A percentile compares a stretch with the other conserved stretches of the same genome.
Conservation (phyloP, 305 asterid genomes). For the Plantago lanceolata region DNA sequence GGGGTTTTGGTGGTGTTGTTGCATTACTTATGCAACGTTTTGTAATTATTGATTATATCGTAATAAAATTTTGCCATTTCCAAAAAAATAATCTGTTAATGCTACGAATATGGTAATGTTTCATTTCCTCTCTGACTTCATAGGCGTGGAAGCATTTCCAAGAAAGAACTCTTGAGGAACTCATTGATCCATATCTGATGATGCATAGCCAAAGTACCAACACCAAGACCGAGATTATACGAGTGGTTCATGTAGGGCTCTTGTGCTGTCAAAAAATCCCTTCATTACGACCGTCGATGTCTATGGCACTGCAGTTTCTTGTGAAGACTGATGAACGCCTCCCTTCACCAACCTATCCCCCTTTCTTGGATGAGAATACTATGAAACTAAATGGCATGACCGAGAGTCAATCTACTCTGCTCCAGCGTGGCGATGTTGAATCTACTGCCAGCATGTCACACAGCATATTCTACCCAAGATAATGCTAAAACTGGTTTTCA, state of each 20-base stretch:
- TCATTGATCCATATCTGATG: slow-evolving; percentile 61
- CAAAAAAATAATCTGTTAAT: too few species aligned
- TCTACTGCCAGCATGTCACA: slow-evolving; percentile 55
- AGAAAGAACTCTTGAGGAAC: slow-evolving; percentile 37
- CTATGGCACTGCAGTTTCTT: slow-evolving; percentile 55
- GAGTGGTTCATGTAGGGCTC: slow-evolving; percentile 62
- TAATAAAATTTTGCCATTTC: too few species aligned
- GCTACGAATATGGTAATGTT: neutral
- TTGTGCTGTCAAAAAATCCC: slow-evolving; percentile 70
- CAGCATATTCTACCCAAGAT: slow-evolving; percentile 64
- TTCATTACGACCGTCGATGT: slow-evolving; percentile 57
- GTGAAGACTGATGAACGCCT: slow-evolving; percentile 45
- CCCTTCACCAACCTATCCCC: slow-evolving; percentile 69
- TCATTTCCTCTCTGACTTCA: slow-evolving; percentile 2
- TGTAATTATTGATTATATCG: too few species aligned
- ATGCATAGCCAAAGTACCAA: slow-evolving; percentile 31
- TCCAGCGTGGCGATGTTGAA: slow-evolving; percentile 24
- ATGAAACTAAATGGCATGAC: slow-evolving; percentile 43
- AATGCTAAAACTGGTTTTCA: slow-evolving; percentile 8
- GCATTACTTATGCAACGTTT: too few species aligned
- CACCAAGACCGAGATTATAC: slow-evolving; percentile 37
- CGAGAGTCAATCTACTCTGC: slow-evolving; percentile 19
- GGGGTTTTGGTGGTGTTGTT: too few species aligned
- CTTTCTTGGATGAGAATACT: slow-evolving; percentile 54
- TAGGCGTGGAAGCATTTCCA: slow-evolving; percentile 77